Evolutionary conservation across 2,329 filamentous ascomycete genomes (phyloP).

Genomic region (Penicillium janthinellum): DNA sequence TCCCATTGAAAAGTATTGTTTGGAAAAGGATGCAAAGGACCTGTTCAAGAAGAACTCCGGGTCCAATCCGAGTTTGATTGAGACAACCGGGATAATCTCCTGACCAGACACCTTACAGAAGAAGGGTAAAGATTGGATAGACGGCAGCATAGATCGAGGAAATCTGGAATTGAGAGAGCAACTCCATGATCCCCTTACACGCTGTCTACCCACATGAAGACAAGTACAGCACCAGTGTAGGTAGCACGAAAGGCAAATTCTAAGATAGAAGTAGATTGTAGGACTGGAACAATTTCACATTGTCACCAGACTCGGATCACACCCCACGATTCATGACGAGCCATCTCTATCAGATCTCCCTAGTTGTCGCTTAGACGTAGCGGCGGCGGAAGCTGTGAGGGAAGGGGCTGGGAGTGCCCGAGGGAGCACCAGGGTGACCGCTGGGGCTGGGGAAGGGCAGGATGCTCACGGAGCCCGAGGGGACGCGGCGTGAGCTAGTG

Average conservation of each 20-base stretch:
- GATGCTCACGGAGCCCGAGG: conserved; percentile 33
- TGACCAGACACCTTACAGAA: conserved; percentile 1
- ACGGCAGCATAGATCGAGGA: neutral
- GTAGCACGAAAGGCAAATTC: conserved; percentile 21
- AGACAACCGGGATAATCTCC: neutral
- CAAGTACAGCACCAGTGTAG: conserved; percentile 33
- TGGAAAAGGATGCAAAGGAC: neutral
- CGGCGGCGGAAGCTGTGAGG: conserved; percentile 32
- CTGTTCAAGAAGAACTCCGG: neutral
- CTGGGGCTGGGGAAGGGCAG: conserved; percentile 8
- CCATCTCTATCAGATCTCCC: conserved; percentile 5
- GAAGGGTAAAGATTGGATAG: conserved; percentile 4
- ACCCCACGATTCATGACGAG: conserved; percentile 1
- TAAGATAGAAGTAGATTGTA: neutral
- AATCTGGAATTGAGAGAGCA: neutral
- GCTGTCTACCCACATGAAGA: conserved; percentile 2
- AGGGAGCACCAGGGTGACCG: conserved; percentile 12
- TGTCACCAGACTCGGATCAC: conserved; percentile 14
- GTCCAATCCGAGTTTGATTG: neutral
- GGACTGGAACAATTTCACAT: conserved; percentile 11
- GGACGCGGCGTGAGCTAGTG: conserved; percentile 28
- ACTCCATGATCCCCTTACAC: neutral
- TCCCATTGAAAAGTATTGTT: conserved; percentile 5
- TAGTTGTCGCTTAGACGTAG: conserved; percentile 19
- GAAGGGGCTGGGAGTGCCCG: conserved; percentile 27